These are phyloP conservation scores for Spizellomyces punctatus DNA, from an alignment of 192 early-diverging fungal genomes.

Conservation along the genomic window DNA sequence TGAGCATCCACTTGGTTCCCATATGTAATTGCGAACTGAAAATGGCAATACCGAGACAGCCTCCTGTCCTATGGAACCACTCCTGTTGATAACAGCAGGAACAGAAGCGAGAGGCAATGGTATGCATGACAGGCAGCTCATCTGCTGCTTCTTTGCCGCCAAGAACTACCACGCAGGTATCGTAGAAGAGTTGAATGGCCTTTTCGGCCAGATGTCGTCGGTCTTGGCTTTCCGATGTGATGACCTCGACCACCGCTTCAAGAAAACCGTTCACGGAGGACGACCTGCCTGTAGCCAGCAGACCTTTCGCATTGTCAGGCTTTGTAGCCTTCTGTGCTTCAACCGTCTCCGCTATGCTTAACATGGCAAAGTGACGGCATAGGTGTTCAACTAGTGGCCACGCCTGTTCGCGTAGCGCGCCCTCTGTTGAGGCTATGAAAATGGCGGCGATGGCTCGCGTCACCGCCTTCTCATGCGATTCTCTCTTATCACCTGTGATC, in stretches of 20 bases:
- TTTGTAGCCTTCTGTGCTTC: conserved; percentile 49
- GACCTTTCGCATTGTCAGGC: conserved; percentile 6
- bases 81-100: conserved; percentile 91
- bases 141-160: conserved; percentile 63
- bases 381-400: conserved; percentile 66
- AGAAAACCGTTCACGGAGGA: conserved; percentile 67
- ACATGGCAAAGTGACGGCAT: conserved; percentile 74
- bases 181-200: conserved; percentile 66
- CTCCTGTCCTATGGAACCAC: conserved; percentile 85
- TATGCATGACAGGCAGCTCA: conserved; percentile 73
- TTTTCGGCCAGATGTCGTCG: conserved; percentile 67
- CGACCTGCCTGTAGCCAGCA: neutral
- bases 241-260: conserved; percentile 75
- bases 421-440: conserved; percentile 61
- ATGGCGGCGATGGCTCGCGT: conserved; percentile 61
- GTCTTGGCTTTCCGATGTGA: conserved; percentile 67
- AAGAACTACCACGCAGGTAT: conserved; percentile 55
- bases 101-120: conserved; percentile 82
- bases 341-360: conserved; percentile 70
- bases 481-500: conserved; percentile 51
- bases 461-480: conserved; percentile 70
- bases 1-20: conserved; percentile 89
- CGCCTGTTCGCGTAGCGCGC: conserved; percentile 60
- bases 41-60: conserved; percentile 86
- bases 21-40: conserved; percentile 81